Conservation (phyloP, 2,329 filamentous ascomycete genomes). For the Microthyrium microscopicum region DNA sequence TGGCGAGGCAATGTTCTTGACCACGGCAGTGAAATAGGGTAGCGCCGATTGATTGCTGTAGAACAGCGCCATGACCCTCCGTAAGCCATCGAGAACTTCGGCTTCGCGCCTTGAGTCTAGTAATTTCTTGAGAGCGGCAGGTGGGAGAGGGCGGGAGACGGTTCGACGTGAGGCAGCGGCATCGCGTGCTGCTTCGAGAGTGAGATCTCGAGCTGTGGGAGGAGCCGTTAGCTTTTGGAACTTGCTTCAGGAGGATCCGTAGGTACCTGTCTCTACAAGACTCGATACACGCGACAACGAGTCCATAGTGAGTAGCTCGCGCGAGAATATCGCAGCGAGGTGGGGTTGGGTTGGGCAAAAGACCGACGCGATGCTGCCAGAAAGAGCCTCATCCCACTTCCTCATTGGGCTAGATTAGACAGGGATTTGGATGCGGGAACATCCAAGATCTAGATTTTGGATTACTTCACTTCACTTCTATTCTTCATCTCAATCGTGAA, state of each 20-base stretch:
- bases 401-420: too few relatives aligned
- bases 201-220: conserved; percentile 73
- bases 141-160: conserved; percentile 49
- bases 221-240: conserved; percentile 3
- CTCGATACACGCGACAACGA: conserved; percentile 87
- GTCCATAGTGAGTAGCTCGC: too few relatives aligned
- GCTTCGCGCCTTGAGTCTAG: conserved; percentile 86
- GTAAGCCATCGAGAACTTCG: conserved; percentile 81
- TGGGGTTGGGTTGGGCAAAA: too few relatives aligned
- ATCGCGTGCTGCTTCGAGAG: conserved; percentile 87
- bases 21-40: conserved; percentile 89
- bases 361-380: too few relatives aligned
- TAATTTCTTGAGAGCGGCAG: conserved; percentile 82
- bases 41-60: conserved; percentile 78
- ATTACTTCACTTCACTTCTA: too few relatives aligned
- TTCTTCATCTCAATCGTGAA: too few relatives aligned
- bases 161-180: conserved; percentile 44
- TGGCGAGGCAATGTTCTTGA: conserved; percentile 92
- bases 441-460: too few relatives aligned
- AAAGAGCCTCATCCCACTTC: too few relatives aligned
- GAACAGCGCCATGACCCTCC: conserved; percentile 90
- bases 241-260: background rate
- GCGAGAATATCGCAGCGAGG: too few relatives aligned
- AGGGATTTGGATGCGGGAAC: too few relatives aligned
- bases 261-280: conserved; percentile 81